Evolutionary conservation across 1,284 basidiomycete species (phyloP), one percentile per base, ranked within the genome.

Genomic region (Ganoderma lingzhi): DNA sequence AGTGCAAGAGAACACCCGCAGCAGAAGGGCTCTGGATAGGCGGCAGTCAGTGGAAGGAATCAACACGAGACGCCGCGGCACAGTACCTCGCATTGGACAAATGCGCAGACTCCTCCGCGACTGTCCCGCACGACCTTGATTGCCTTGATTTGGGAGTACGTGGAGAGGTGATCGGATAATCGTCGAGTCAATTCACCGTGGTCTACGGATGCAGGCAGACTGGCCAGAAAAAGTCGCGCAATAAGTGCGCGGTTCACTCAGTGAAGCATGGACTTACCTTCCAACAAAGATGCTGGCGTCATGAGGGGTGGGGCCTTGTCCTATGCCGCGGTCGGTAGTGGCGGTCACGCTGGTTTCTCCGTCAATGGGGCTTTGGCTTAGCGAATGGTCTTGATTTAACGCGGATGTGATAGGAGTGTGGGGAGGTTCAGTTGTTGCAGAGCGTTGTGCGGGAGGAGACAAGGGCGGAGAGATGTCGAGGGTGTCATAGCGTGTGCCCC

Each of bases 201-300:
- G 64, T 92, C 90, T 45, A 92, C 82, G 74, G 88, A 86, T 62
- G 87, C 82, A 10, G 93, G 93, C 70, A 94, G 84, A 77, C 93
- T 94, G 59, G 10, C 14, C 59, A 23, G 6, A 19, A n/a, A 14
- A 45, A 71, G n/a, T 67, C 35, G 19, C 28, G 28, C 28, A 45
- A 19, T 3, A 63, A 73, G 69, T 60, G 53, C 60, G 63, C 37
- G 35, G 35, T 10, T 59, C 37, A 3, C n/a, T 32, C 32, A 39
- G 56, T 28, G 35, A 39, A 14, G 14, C n/a, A 23, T 23, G 19
- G 9, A 59, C 73, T 35, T 75, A 91, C 92, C 92, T 93, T 78
- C 93, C 93, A 68, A 94, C 89, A 78, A 94, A 94, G 72, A 94
- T 85, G 75, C 91, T 93, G 44, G 92, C 88, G 72, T 94, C 90